These are phyloP conservation scores for Ulmus americana DNA, from an alignment of 331 rosid species.

Conservation along the genomic window DNA sequence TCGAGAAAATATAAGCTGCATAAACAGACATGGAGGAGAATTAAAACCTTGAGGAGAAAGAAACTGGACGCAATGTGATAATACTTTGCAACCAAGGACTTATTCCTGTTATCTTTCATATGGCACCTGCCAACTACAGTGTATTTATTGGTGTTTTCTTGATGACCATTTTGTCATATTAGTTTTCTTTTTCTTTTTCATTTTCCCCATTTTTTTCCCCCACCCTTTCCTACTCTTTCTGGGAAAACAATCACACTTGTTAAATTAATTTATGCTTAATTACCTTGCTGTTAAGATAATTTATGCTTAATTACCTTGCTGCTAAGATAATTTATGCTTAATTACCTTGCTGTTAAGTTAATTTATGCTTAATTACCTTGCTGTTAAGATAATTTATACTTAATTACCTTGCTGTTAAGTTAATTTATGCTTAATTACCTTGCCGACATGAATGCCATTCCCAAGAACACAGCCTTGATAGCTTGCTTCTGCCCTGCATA, in stretches of 20 bases:
- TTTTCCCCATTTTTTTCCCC: background rate
- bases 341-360: too few relatives aligned
- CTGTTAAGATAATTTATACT: too few relatives aligned
- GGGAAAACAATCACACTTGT: too few relatives aligned
- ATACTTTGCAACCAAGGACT: background rate
- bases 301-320: too few relatives aligned
- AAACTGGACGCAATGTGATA: background rate
- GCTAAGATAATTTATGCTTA: too few relatives aligned
- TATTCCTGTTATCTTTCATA: too few relatives aligned
- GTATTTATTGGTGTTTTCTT: too few relatives aligned
- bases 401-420: too few relatives aligned
- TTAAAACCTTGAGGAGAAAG: background rate
- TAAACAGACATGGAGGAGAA: slow-evolving; percentile 22
- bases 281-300: too few relatives aligned
- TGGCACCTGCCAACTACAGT: too few relatives aligned
- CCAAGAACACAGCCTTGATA: slow-evolving; percentile 82
- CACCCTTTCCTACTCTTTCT: slow-evolving; percentile 6
- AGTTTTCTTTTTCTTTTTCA: background rate
- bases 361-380: too few relatives aligned
- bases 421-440: slow-evolving; percentile 41
- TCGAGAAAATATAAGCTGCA: slow-evolving; percentile 86
- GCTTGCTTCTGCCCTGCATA: slow-evolving; percentile 96
- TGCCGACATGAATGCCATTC: slow-evolving; percentile 98
- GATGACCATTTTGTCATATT: background rate
- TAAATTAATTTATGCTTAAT: too few relatives aligned